phyloP scores from a whole-genome alignment of 805 yeast genomes.

The Millerozyma acaciae region DNA sequence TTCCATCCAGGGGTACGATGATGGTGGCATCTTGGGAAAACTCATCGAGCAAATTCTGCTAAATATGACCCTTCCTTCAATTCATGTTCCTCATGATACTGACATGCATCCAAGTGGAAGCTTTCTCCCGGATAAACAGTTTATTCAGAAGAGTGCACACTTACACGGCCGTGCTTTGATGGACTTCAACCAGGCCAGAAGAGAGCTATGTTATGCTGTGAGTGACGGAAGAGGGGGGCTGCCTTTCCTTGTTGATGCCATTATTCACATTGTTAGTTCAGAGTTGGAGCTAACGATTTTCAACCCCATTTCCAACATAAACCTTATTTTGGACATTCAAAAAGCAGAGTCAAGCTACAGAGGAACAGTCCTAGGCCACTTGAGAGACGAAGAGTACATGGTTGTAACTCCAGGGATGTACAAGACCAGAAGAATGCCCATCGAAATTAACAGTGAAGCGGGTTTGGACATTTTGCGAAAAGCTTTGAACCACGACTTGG shows the following conservation, averaged over 20 bases:
- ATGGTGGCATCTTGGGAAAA: no score
- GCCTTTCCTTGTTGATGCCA: slow-evolving; percentile 47
- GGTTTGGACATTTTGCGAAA: slow-evolving; percentile 47
- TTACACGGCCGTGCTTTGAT: no score
- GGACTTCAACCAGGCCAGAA: no score
- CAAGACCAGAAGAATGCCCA: slow-evolving; percentile 48
- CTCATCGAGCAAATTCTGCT: no score
- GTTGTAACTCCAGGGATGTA: slow-evolving; percentile 50
- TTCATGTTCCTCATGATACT: no score
- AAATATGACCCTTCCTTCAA: no score
- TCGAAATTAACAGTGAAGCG: slow-evolving; percentile 42
- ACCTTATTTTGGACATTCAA: slow-evolving; percentile 36
- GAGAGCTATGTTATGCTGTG: no score
- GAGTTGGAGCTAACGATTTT: slow-evolving; percentile 51
- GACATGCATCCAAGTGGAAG: no score
- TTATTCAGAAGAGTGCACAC: no score
- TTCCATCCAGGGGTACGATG: no score
- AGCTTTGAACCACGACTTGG: slow-evolving; percentile 49
- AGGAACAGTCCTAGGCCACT: slow-evolving; percentile 43
- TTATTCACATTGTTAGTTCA: slow-evolving; percentile 52
- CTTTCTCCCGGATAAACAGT: no score
- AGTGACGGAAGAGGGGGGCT: slow-evolving; percentile 4
- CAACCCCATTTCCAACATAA: slow-evolving; percentile 52
- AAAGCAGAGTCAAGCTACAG: slow-evolving; percentile 48
- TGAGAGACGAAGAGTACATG: slow-evolving; percentile 38